A percentile compares a stretch with the other conserved stretches of the same genome.
Conservation (phyloP, 306 rosid species). For the Coriaria nepalensis region DNA sequence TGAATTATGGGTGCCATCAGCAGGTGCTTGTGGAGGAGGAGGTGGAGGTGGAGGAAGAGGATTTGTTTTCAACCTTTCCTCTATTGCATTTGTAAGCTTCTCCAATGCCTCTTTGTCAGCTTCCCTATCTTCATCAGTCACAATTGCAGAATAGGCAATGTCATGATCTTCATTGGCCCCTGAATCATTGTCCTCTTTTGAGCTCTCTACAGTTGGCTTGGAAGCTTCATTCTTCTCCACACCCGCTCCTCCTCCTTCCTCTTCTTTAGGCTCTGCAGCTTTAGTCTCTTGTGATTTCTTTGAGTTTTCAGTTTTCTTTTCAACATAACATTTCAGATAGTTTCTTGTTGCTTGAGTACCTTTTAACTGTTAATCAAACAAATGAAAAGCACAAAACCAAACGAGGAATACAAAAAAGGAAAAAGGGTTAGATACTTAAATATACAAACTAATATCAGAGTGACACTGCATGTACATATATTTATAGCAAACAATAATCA, state of each 20-base stretch:
- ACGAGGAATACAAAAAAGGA: not conserved
- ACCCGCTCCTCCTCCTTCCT: slow-evolving; percentile 28
- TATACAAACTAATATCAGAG: too few species aligned
- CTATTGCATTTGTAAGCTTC: slow-evolving; percentile 65
- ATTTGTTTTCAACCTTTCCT: slow-evolving; percentile 74
- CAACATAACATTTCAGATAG: slow-evolving; percentile 57
- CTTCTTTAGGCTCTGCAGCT: slow-evolving; percentile 36
- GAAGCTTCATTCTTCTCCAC: slow-evolving; percentile 32
- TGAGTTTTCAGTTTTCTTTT: slow-evolving; percentile 44
- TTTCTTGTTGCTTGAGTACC: slow-evolving; percentile 58
- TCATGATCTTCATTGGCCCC: slow-evolving; percentile 51
- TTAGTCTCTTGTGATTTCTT: slow-evolving; percentile 48
- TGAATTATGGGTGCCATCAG: slow-evolving; percentile 35
- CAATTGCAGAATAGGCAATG: slow-evolving; percentile 48
- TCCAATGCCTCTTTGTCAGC: slow-evolving; percentile 53
- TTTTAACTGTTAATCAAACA: slow-evolving; percentile 43
- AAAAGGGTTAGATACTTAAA: not conserved
- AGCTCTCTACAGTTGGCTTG: slow-evolving; percentile 31
- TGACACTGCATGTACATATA: too few species aligned
- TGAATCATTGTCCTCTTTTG: slow-evolving; percentile 47
- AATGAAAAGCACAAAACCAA: slow-evolving; percentile 5
- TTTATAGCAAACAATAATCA: too few species aligned
- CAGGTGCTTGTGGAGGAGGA: slow-evolving; percentile 46
- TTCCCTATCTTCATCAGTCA: slow-evolving; percentile 80
- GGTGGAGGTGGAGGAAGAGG: slow-evolving; percentile 82